These are phyloP conservation scores for Fagopyrum esculentum DNA, from an alignment of 148 eudicot species.

Conservation along the genomic window DNA sequence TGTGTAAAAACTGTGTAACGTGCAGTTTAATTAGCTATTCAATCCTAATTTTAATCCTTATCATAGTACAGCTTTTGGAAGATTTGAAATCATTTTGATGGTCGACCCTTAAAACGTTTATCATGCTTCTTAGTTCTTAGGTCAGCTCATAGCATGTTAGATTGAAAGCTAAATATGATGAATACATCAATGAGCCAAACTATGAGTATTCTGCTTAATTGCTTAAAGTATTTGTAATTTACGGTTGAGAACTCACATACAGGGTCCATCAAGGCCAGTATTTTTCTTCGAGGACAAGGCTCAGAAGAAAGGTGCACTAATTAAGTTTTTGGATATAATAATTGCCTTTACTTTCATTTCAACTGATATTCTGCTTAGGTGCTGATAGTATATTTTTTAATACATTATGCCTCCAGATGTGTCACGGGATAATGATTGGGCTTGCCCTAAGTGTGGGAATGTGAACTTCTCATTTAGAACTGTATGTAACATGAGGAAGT, in stretches of 20 bases:
- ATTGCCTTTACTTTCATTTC: not conserved
- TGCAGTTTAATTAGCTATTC: not conserved
- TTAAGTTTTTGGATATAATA: not conserved
- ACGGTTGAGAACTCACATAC: slow-evolving; percentile 10
- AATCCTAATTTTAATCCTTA: not conserved
- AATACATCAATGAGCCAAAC: not conserved
- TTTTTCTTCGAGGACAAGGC: slow-evolving; percentile 56
- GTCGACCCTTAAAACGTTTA: not conserved
- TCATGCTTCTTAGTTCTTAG: not conserved
- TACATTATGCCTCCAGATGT: slow-evolving; percentile 32
- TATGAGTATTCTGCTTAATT: not conserved
- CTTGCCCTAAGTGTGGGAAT: slow-evolving; percentile 94
- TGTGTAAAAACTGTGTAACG: not conserved
- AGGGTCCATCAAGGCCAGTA: slow-evolving; percentile 74
- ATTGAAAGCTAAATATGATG: not conserved
- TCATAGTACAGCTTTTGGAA: not conserved
- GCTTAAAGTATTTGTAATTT: not conserved
- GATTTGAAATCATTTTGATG: not conserved
- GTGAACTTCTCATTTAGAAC: slow-evolving; percentile 91
- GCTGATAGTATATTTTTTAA: not conserved
- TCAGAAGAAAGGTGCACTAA: slow-evolving; percentile 48
- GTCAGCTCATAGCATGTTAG: not conserved
- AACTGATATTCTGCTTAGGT: not conserved
- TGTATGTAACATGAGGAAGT: slow-evolving; percentile 97
- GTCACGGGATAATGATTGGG: slow-evolving; percentile 89